Evolutionary conservation across 1,284 basidiomycete species (phyloP).

Genomic region (Kwoniella shivajii): DNA sequence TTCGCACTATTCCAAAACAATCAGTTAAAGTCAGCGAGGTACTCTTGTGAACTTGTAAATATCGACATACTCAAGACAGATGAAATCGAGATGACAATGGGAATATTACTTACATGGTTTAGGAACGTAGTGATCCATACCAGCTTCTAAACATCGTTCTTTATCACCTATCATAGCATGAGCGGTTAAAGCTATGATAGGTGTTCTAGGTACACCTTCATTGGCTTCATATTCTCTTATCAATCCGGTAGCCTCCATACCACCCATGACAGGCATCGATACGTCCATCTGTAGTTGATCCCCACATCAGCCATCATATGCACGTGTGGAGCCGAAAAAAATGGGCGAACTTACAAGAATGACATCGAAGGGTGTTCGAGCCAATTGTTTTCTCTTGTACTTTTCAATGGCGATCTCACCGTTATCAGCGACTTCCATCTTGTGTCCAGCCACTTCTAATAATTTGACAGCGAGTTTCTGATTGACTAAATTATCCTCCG

Average conservation of each 20-base stretch:
- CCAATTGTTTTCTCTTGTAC: conserved; percentile 42
- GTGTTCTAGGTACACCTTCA: conserved; percentile 71
- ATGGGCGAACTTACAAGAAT: conserved; percentile 66
- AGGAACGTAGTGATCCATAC: conserved; percentile 60
- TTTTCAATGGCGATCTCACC: conserved; percentile 64
- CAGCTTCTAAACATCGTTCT: conserved; percentile 87
- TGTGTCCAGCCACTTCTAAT: conserved; percentile 93
- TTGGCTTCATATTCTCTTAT: conserved; percentile 73
- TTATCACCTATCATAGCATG: conserved; percentile 89
- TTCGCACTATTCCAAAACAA: conserved; percentile 39
- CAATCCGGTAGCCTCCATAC: conserved; percentile 58
- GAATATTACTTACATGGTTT: conserved; percentile 42
- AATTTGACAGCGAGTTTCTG: conserved; percentile 93
- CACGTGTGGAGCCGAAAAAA: not conserved
- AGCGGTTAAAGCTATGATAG: conserved; percentile 88
- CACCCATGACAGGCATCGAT: conserved; percentile 85
- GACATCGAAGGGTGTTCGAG: conserved; percentile 73
- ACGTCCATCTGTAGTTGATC: conserved; percentile 75
- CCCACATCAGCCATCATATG: not conserved
- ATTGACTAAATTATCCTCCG: conserved; percentile 97
- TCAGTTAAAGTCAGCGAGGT: too few species aligned
- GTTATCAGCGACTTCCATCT: conserved; percentile 96
- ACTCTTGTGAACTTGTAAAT: too few species aligned
- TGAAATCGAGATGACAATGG: not conserved
- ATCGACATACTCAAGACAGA: not conserved